phyloP scores from a whole-genome alignment of 2,329 filamentous ascomycete genomes.

The Sporothrix variecibatus region DNA sequence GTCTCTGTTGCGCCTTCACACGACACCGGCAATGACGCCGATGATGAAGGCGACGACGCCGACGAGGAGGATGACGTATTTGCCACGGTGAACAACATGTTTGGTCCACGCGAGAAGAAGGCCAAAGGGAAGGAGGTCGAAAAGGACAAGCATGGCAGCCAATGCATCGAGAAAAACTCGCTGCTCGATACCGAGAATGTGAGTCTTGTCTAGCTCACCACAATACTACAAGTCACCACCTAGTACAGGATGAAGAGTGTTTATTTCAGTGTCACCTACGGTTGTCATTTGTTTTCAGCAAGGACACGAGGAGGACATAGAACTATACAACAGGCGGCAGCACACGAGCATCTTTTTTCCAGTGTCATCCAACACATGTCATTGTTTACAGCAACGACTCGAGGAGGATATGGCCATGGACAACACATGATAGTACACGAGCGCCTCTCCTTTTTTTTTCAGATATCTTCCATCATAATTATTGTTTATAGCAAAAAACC shows the following conservation, averaged over 20 bases:
- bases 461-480: too few relatives aligned
- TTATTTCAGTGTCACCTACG: not conserved
- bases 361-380: too few relatives aligned
- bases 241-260: too few relatives aligned
- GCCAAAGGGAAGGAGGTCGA: not conserved
- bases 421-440: too few relatives aligned
- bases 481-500: too few relatives aligned
- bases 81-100: constrained; percentile 15
- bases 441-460: too few relatives aligned
- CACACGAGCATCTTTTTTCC: too few relatives aligned
- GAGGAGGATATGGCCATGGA: too few relatives aligned
- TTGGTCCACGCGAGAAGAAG: not conserved
- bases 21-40: constrained; percentile 8
- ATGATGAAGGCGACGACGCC: constrained; percentile 10
- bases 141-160: not conserved
- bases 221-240: too few relatives aligned
- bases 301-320: not conserved
- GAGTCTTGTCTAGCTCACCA: not conserved
- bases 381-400: too few relatives aligned
- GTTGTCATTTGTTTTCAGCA: not conserved
- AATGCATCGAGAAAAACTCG: not conserved
- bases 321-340: too few relatives aligned
- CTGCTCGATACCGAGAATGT: not conserved
- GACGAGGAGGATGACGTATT: constrained; percentile 12
- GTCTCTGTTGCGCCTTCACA: not conserved